Conservation (phyloP, 2,329 filamentous ascomycete genomes). For the Trichoderma lentiforme region DNA sequence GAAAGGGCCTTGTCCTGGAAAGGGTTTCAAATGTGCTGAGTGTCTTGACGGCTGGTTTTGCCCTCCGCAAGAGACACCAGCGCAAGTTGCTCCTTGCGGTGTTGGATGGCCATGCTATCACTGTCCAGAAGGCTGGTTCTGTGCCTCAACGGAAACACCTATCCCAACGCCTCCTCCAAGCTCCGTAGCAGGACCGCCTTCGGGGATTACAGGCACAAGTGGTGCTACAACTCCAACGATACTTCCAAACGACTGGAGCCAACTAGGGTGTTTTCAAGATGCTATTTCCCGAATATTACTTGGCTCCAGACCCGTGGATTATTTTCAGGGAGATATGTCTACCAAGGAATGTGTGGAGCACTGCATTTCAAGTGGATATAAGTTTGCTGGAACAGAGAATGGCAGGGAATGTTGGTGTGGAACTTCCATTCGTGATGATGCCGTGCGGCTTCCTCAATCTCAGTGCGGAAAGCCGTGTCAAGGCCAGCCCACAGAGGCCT, state of each 20-base stretch:
- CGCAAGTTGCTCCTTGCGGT: slow-evolving; percentile 29
- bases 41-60: slow-evolving; percentile 34
- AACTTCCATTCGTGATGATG: slow-evolving; percentile 25
- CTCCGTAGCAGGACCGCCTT: neutral
- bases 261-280: slow-evolving; percentile 35
- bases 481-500: slow-evolving; percentile 15
- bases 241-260: slow-evolving; percentile 24
- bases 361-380: slow-evolving; percentile 41
- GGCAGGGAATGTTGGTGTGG: slow-evolving; percentile 52
- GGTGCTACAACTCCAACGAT: neutral
- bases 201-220: neutral
- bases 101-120: slow-evolving; percentile 34
- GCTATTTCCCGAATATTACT: slow-evolving; percentile 23
- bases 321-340: slow-evolving; percentile 41
- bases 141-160: slow-evolving; percentile 18
- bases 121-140: slow-evolving; percentile 31
- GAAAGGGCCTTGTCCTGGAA: slow-evolving; percentile 25
- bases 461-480: slow-evolving; percentile 26
- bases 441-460: slow-evolving; percentile 25
- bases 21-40: slow-evolving; percentile 29
- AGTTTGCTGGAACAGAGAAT: slow-evolving; percentile 49
- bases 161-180: neutral
- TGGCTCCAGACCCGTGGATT: slow-evolving; percentile 26
- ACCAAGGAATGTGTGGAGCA: slow-evolving; percentile 46
- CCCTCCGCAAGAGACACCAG: slow-evolving; percentile 31